Percentiles rank a stretch among this genome's conserved stretches.
Evolutionary conservation across 2,329 filamentous ascomycete species (phyloP).

Genomic region (Fusarium lateritium): DNA sequence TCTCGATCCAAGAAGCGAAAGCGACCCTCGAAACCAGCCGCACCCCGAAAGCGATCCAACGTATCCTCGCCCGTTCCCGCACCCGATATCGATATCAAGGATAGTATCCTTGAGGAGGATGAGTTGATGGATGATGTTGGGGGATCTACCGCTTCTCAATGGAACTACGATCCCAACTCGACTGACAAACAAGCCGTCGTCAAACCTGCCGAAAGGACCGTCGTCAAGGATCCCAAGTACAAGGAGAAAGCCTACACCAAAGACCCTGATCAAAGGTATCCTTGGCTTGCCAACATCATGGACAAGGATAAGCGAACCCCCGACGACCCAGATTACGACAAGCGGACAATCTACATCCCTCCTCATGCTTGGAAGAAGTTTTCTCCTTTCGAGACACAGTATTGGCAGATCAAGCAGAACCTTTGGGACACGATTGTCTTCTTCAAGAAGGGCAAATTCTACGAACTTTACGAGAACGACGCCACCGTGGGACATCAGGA

Average conservation of each 20-base stretch:
- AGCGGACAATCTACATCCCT: slow-evolving; percentile 91
- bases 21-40: slow-evolving; percentile 67
- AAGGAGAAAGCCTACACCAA: slow-evolving; percentile 82
- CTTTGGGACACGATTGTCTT: slow-evolving; percentile 98
- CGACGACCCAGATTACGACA: slow-evolving; percentile 90
- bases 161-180: slow-evolving; percentile 75
- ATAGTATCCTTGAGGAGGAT: slow-evolving; percentile 68
- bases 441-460: slow-evolving; percentile 99
- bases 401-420: slow-evolving; percentile 99
- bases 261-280: slow-evolving; percentile 88
- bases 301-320: slow-evolving; percentile 87
- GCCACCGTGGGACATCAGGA: slow-evolving; percentile 96
- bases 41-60: slow-evolving; percentile 74
- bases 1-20: slow-evolving; percentile 81
- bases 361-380: slow-evolving; percentile 85
- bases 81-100: slow-evolving; percentile 48
- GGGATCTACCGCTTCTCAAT: slow-evolving; percentile 84
- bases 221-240: slow-evolving; percentile 52
- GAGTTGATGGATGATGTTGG: slow-evolving; percentile 69
- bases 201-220: slow-evolving; percentile 51
- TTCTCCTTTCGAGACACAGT: slow-evolving; percentile 96
- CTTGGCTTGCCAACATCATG: slow-evolving; percentile 88
- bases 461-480: slow-evolving; percentile 98
- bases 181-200: slow-evolving; percentile 55
- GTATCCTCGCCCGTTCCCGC: slow-evolving; percentile 58